Conservation (phyloP, 768 basidiomycete species). For the Agaricus blazei region DNA sequence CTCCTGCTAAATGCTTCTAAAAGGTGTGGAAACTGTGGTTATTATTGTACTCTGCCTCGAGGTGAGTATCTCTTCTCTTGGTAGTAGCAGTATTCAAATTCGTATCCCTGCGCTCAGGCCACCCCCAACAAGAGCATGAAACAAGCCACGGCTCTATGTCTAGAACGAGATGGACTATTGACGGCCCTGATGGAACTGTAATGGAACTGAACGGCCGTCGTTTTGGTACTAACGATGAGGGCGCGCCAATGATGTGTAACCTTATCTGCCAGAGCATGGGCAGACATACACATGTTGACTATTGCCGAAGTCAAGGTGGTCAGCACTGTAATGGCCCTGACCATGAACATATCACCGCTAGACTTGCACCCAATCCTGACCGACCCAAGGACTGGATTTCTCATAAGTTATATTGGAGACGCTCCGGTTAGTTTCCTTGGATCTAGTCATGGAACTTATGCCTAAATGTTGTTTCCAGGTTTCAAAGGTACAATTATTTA, state of each 20-base stretch:
- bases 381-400: conserved; percentile 49
- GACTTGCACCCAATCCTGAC: conserved; percentile 40
- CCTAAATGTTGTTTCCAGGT: conserved; percentile 23
- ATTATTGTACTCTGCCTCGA: conserved; percentile 52
- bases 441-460: background rate
- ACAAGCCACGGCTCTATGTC: conserved; percentile 65
- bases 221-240: conserved; percentile 49
- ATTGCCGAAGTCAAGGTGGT: conserved; percentile 38
- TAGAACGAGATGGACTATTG: conserved; percentile 49
- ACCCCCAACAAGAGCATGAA: conserved; percentile 56
- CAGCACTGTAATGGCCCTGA: conserved; percentile 37
- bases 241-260: conserved; percentile 62
- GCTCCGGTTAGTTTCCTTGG: conserved; percentile 38
- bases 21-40: conserved; percentile 53
- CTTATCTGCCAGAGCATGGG: conserved; percentile 51
- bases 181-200: conserved; percentile 42
- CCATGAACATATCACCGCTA: conserved; percentile 38
- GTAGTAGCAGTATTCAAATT: background rate
- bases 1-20: background rate
- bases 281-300: conserved; percentile 52
- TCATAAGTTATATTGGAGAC: conserved; percentile 51
- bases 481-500: conserved; percentile 39
- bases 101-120: conserved; percentile 31
- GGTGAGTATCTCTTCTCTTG: conserved; percentile 27
- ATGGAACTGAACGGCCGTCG: conserved; percentile 52